Evolutionary conservation across 192 early-diverging fungal species (phyloP), one percentile per base, ranked within the genome.

Genomic region (Geranomyces michiganensis): DNA sequence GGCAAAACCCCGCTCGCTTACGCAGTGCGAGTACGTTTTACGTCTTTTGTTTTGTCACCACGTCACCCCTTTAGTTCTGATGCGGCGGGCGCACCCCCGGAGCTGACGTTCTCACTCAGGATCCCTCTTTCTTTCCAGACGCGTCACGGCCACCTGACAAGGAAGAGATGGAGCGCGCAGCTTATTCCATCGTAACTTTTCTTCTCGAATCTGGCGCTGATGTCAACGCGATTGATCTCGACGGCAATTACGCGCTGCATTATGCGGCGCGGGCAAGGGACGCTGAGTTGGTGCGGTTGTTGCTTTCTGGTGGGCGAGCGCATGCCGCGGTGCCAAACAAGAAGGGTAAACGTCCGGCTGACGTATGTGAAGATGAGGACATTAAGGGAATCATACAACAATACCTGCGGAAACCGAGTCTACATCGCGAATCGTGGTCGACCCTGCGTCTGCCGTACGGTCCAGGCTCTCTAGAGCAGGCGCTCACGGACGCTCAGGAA

Each of bases 1-100:
- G 77, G 77, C 9, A 79, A 79, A 45, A 79, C 77, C 14, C 21
- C 60, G 19, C 56, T 79, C 48, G 73, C 77, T 48, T 78, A 79
- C 43, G 19, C 71, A 14, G n/a, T 65, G 21, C 27, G 64, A 29
- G 62, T 64, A 41, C 31, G 27, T 45, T n/a, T 49, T 3, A 41
- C 10, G 9, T n/a, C 53, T 65, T 7, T 41, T 41, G 10, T 41
- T 41, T 41, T 41, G 36, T 41, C 10, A 41, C 5, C 3, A 41
- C 10, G 10, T 7, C 36, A 3, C 36, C 36, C 36, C 10, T 41
- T 41, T 41, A 7, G 36, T 41, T 41, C n/a, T 27, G 21, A 55
- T 55, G 27, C 51, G 51, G 13, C 51, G 27, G 27, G 21, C 51
- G 21, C 51, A 55, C 51, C 7, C 51, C 51, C 51, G 27, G 36